Evolutionary conservation across 1,284 basidiomycete genomes (phyloP), one percentile per base, ranked within the genome.

Genomic region (Kwoniella shivajii): DNA sequence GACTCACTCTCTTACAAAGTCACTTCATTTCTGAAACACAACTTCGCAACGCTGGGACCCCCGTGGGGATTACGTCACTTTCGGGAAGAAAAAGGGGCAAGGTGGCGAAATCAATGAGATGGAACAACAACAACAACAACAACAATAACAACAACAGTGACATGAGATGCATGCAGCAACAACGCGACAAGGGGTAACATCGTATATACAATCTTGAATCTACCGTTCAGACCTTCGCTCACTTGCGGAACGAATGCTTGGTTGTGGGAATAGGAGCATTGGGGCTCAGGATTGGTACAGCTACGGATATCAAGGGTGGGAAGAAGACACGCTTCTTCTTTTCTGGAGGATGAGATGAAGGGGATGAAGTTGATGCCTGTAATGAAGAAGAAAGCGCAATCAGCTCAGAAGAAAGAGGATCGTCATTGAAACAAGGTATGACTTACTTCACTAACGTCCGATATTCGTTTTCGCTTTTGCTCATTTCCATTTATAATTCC

Each of bases 291-390:
- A 48, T 26, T 2, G 42, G n/a, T 18, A 56, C 53, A 29, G 42
- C 20, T 18, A 56, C 53, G 22, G 48, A 41, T 13, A 56, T 56
- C 36, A 42, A 11, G 20, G 53, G 36, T 11, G 58, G 52, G 48
- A 59, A 59, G 54, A 56, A 56, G 7, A 54, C 56, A 16, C 58
- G 41, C 50, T 52, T 56, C 50, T 60, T 60, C 54, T 60, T 56
- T 30, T 50, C 47, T 6, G 34, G 46, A 38, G 33, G 42, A 13
- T 38, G 46, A 29, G 36, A 33, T 41, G 50, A 44, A 11, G 59
- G 54, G 6, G 59, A 58, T 6, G 53, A 50, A 22, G 60, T 44
- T 10, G 45, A 42, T 6, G 45, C 14, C 29, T n/a, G n/a, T 24
- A 29, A 18, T 2, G 33, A 42, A n/a, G 33, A 47, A 46, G 33